Base-by-base conservation (phyloP, 352 stramenopile genomes). In the Phytophthora cactorum region DNA sequence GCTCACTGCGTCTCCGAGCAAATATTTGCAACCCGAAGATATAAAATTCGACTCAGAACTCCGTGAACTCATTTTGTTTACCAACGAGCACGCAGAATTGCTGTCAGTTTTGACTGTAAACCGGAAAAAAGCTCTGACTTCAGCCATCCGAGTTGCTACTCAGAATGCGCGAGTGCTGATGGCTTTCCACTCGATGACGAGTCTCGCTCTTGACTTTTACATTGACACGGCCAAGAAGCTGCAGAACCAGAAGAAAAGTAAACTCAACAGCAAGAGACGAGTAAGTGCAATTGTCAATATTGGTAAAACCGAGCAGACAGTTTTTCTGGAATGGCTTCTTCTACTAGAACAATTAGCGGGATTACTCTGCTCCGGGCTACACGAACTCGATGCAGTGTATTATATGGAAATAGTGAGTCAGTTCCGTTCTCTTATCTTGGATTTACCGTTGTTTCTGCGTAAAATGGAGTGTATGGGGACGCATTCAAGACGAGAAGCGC, bases 331-430 rank as follows among this genome's bases (percentile, higher is more conserved):
- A 52, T 88, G 79, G 79, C 55, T 88, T 10, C 34, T 72, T 10
- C 52, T 77, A 15, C 59, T 88, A 2, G 79, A 88, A 57, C 64
- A 88, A 28, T 39, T 88, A 17, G 62, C 52, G n/a, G 69, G 66
- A 1, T 27, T 88, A 10, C 43, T 85, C 1, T 85, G 77, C 32
- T 84, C 74, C 15, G 66, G 64, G 4, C 55, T 88, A 3, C 52
- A 84, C 25, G 75, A 82, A 15, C 64, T 85, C 0, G 77, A 88
- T 45, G 56, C 63, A 0, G 49, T 12, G 3, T 84, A 84, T 57
- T 88, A 88, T 25, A 31, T 38, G 12, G 65, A 71, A 3, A 53
- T 81, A 11, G 55, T 71, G 0, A 55, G 58, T 1, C 71, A 88
- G 11, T 59, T 85, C 17, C 59, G 72, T 17, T 52, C 53, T 5